Evolutionary conservation across 495 filamentous ascomycete species (phyloP).

Genomic region (Halenospora varia): DNA sequence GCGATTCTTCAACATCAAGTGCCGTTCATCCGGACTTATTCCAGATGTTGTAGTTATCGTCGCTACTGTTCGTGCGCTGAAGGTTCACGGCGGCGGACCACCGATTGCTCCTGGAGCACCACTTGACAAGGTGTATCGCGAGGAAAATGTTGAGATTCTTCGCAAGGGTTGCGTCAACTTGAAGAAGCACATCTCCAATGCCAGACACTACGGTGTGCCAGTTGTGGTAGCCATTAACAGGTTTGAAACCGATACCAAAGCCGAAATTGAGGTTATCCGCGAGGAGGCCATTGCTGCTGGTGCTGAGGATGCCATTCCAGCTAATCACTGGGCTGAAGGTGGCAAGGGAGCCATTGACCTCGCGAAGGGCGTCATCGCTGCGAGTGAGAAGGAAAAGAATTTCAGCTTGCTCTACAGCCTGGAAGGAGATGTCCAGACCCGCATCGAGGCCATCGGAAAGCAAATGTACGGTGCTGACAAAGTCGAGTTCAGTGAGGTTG

Average conservation of each 20-base stretch:
- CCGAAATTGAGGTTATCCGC: constrained; percentile 81
- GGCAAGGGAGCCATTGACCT: constrained; percentile 88
- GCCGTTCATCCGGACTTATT: constrained; percentile 84
- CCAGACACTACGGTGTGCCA: constrained; percentile 80
- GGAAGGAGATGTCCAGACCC: constrained; percentile 77
- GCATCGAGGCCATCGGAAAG: constrained; percentile 86
- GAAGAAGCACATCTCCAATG: constrained; percentile 89
- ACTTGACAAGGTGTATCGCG: constrained; percentile 79
- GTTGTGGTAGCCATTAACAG: constrained; percentile 98
- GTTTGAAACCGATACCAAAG: constrained; percentile 89
- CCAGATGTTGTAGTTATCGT: constrained; percentile 94
- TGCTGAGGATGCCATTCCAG: constrained; percentile 87
- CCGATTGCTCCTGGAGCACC: constrained; percentile 82
- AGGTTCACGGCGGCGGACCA: constrained; percentile 94
- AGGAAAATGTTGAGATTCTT: constrained; percentile 89
- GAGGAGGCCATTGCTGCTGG: constrained; percentile 92
- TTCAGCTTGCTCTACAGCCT: constrained; percentile 86
- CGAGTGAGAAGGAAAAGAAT: constrained; percentile 79
- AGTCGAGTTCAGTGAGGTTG: constrained; percentile 90
- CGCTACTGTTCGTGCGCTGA: constrained; percentile 90
- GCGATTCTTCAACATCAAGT: constrained; percentile 99
- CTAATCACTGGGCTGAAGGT: constrained; percentile 97
- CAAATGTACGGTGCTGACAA: constrained; percentile 90
- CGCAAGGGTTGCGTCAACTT: constrained; percentile 89
- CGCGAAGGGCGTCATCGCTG: constrained; percentile 79